Base-by-base conservation (phyloP, 2,329 filamentous ascomycete species). In the Aciculosporium take region DNA sequence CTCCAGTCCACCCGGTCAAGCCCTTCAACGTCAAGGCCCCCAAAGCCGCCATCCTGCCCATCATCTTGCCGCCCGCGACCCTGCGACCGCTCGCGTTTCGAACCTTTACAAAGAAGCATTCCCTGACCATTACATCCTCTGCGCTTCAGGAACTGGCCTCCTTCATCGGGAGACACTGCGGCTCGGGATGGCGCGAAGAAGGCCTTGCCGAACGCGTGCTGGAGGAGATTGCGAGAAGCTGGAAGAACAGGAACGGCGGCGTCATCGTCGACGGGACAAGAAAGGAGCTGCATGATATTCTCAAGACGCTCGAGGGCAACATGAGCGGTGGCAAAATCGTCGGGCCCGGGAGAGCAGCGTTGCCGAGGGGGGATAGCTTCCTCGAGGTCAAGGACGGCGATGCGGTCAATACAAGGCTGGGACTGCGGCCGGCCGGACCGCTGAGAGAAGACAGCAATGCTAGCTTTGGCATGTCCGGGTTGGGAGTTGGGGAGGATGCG, bases 91-190 rank as follows among this genome's bases (percentile, higher is more conserved):
- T 96, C 17, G 93, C 91, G 7, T 96, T 98, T 56, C 79, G 91
- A 36, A 93, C 85, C 0, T 94, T 98, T 50, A 98, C 91, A 2
- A 95, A 95, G 62, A 98, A 96, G 56, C 86, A 98, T 63, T 93
- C 89, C 52, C 69, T 98, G 42, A 96, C 88, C 0, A 75, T 98
- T 40, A 88, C 84, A 7, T 91, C 89, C 0, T 78, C 87, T 0
- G 86, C 91, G 0, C 67, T 98, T 5, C 80, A 89, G 58, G 76
- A 84, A 36, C 71, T 98, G 25, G 88, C 91, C 17, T 72, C 76
- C 1, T 98, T 98, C 59, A 82, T 98, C 40, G 93, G 91, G 9
- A 81, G 84, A 51, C 83, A 94, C 60, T 98, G 91, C 59, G 91
- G 91, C 27, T 88, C 88, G 43, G 86, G 80, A 79, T 98, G 91